Base-by-base conservation (phyloP, 495 filamentous ascomycete genomes). In the Lasiosphaeria miniovina region DNA sequence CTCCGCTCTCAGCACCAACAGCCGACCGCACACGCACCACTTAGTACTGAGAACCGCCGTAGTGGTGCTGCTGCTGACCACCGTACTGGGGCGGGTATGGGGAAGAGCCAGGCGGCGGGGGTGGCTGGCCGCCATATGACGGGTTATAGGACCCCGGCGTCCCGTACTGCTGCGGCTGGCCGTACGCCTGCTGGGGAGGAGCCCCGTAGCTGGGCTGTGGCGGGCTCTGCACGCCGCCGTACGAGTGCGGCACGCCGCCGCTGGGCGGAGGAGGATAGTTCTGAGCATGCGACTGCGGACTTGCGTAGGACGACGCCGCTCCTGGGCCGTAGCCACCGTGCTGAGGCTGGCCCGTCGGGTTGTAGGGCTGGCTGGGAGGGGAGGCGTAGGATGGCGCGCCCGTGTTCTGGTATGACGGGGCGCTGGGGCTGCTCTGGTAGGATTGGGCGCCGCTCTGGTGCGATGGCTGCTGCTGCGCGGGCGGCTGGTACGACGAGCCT, bases 71-170 rank as follows among this genome's bases (percentile, higher is more conserved):
- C 32, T 51, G 49, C 17, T 32, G 46, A 35, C 46, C 59, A 12
- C 56, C 59, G 46, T 75, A 64, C 36, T 68, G 63, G 7, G 68
- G 4, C 58, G 64, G 33, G 59, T 57, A 41, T 65, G 64, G 11
- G 61, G 68, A 57, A 3, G 71, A 70, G 15, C 66, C 66, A 4
- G 71, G 62, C 46, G 63, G 69, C 10, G 64, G 59, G 0, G 57
- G 45, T 4, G 65, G 62, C 10, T 57, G 57, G n/a, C 58, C 55
- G 32, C 58, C 67, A 17, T 68, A 66, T 41, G 36, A 51, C 5
- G 63, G 68, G 14, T 34, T 36, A 24, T 54, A 54, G 8, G 52
- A 11, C 12, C 52, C 36, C 34, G 52, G 52, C 6, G 52, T 46
- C 31, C 58, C 31, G 17, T 52, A 38, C 12, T 36, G 33, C 12